Evolutionary conservation across 345 rosid species (phyloP), one percentile per base, ranked within the genome.

Genomic region (Rhizophora mangle): DNA sequence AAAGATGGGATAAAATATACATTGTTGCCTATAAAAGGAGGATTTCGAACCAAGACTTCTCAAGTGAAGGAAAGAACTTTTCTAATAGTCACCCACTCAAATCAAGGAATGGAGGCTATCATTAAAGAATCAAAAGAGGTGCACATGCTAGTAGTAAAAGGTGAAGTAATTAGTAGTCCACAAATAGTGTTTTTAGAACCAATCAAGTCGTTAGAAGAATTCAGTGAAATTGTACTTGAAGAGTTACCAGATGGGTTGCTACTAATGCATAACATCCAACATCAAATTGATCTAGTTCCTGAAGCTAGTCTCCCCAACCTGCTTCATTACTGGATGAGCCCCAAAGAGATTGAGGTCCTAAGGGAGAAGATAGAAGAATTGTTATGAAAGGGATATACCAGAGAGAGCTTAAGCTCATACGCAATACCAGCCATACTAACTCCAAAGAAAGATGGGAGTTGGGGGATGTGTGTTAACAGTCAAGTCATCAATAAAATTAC

Each of bases 391-490:
- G 37, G 55, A 0, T 16, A 58, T 37, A 49, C 60, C 2, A 4
- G 3, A 7, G 55, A 60, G 6, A 22, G 21, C 16, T 1, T 36
- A 1, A 58, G 37, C 24, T 51, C 39, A 15, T 26, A 37, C 27
- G 56, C 0, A 2, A 0, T 58, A 1, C 39, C 5, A 1, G 18
- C n/a, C 6, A 4, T 60, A 19, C 8, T 67, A 2, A 7, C 26
- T n/a, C 49, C 8, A 55, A 67, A 67, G 30, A 67, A 67, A 24
- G 53, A 67, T 55, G 71, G 32, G 1, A 54, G 1, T 10, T 55
- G 29, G 49, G 1, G 16, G 13, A 55, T 67, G 19, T 59, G 37
- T 16, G 15, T 39, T 1, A 36, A 69, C 26, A 16, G 0, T 43
- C 49, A 7, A 0, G 37, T 2, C 0, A 55, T 67, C 5, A 53